Conservation (phyloP, 805 yeast species). For the Suhomyces pyralidae region DNA sequence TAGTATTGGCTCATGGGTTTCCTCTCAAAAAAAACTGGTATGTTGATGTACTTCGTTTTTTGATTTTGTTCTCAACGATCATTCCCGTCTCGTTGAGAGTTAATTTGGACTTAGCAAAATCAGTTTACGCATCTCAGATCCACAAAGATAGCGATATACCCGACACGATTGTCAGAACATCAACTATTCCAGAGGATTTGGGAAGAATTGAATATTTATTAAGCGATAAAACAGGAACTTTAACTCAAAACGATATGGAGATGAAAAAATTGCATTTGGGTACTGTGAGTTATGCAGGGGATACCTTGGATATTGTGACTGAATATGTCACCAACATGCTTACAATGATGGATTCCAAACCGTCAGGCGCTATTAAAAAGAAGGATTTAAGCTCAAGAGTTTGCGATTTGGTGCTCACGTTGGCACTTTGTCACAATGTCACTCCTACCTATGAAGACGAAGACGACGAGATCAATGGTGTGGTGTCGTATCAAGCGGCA, state of each 20-base stretch:
- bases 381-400: slow-evolving; percentile 70
- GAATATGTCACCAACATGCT: slow-evolving; percentile 50
- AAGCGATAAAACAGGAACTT: slow-evolving; percentile 94
- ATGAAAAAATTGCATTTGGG: slow-evolving; percentile 91
- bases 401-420: slow-evolving; percentile 72
- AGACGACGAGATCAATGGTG: slow-evolving; percentile 51
- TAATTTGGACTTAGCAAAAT: slow-evolving; percentile 89
- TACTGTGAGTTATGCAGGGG: slow-evolving; percentile 86
- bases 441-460: slow-evolving; percentile 79
- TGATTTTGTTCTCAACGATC: slow-evolving; percentile 89
- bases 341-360: slow-evolving; percentile 20
- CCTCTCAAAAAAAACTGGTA: slow-evolving; percentile 67
- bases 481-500: slow-evolving; percentile 84
- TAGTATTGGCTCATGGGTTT: slow-evolving; percentile 81
- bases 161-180: slow-evolving; percentile 89
- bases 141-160: slow-evolving; percentile 81
- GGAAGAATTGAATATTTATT: slow-evolving; percentile 92
- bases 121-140: slow-evolving; percentile 93
- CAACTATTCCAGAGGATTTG: slow-evolving; percentile 96
- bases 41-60: slow-evolving; percentile 82
- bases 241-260: slow-evolving; percentile 98
- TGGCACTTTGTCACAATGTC: slow-evolving; percentile 96
- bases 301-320: slow-evolving; percentile 83
- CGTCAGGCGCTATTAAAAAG: slow-evolving; percentile 38
- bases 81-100: slow-evolving; percentile 96